Evolutionary conservation across 768 basidiomycete genomes (phyloP).

Genomic region (Auricularia cornea): DNA sequence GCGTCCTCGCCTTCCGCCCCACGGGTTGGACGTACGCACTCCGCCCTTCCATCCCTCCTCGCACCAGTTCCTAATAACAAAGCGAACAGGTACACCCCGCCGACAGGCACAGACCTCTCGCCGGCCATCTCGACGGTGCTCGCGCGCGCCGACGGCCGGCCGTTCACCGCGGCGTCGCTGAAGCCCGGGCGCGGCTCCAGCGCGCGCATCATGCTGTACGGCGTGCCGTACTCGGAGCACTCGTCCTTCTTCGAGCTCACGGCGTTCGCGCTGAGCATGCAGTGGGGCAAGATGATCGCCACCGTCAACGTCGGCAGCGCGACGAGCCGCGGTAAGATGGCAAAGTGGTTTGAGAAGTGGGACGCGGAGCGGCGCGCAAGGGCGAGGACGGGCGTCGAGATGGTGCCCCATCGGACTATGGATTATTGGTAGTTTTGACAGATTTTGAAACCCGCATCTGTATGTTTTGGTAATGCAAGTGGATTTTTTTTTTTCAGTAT

Average conservation of each 20-base stretch:
- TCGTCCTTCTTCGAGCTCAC: conserved; percentile 93
- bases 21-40: conserved; percentile 89
- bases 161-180: conserved; percentile 64
- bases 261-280: conserved; percentile 85
- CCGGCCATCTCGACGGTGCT: conserved; percentile 67
- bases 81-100: conserved; percentile 49
- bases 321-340: conserved; percentile 72
- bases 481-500: too few relatives aligned
- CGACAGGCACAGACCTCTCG: conserved; percentile 51
- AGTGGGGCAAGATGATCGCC: conserved; percentile 85
- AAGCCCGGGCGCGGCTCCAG: conserved; percentile 66
- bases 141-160: conserved; percentile 49
- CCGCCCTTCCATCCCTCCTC: conserved; percentile 1
- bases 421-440: conserved; percentile 49
- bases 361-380: conserved; percentile 66
- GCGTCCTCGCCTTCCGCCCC: conserved; percentile 76
- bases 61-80: neutral
- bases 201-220: conserved; percentile 59
- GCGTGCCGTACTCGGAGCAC: conserved; percentile 91
- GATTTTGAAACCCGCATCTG: too few relatives aligned
- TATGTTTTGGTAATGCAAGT: too few relatives aligned
- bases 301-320: conserved; percentile 85
- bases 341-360: conserved; percentile 85
- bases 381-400: conserved; percentile 20
- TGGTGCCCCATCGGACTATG: conserved; percentile 28